These are phyloP conservation scores for Phytopythium cucurbitacearum DNA, from an alignment of 352 stramenopile species.

Conservation along the genomic window DNA sequence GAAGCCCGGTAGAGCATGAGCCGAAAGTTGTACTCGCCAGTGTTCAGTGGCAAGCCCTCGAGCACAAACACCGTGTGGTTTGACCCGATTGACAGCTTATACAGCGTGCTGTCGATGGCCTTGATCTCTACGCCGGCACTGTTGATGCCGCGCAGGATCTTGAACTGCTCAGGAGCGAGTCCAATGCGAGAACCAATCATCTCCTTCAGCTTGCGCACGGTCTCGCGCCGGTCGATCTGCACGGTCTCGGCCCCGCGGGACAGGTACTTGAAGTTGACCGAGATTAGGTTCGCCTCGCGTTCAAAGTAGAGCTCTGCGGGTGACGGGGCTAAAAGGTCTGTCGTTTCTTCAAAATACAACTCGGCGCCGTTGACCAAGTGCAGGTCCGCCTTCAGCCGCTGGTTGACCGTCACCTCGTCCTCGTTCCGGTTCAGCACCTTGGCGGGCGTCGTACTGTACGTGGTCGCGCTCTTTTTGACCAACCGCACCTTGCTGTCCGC, in stretches of 20 bases:
- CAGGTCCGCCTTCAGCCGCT: slow-evolving; percentile 56
- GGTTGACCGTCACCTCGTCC: slow-evolving; percentile 28
- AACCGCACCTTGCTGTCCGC: slow-evolving; percentile 40
- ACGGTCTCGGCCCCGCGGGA: slow-evolving; percentile 38
- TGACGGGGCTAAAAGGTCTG: slow-evolving; percentile 37
- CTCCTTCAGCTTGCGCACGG: slow-evolving; percentile 50
- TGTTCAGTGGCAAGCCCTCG: slow-evolving; percentile 58
- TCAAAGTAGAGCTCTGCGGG: slow-evolving; percentile 65
- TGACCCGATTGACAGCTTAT: slow-evolving; percentile 66
- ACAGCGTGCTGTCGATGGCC: slow-evolving; percentile 67
- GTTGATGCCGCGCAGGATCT: slow-evolving; percentile 69
- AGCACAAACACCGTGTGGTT: slow-evolving; percentile 66
- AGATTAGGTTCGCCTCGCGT: slow-evolving; percentile 75
- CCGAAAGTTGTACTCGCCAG: slow-evolving; percentile 75
- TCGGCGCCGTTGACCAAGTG: slow-evolving; percentile 66
- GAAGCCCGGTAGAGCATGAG: slow-evolving; percentile 50
- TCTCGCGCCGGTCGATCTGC: slow-evolving; percentile 72
- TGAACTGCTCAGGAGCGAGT: slow-evolving; percentile 53
- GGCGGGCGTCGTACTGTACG: slow-evolving; percentile 58
- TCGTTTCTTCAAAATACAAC: slow-evolving; percentile 70
- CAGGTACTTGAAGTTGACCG: slow-evolving; percentile 67
- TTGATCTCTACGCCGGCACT: slow-evolving; percentile 77
- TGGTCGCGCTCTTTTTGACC: slow-evolving; percentile 61
- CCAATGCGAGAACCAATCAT: slow-evolving; percentile 45
- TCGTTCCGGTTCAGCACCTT: slow-evolving; percentile 64